A percentile compares a stretch with the other conserved stretches of the same genome.
Evolutionary conservation across 164 flowering plant genomes (phyloP).

Genomic region (Macadamia integrifolia): DNA sequence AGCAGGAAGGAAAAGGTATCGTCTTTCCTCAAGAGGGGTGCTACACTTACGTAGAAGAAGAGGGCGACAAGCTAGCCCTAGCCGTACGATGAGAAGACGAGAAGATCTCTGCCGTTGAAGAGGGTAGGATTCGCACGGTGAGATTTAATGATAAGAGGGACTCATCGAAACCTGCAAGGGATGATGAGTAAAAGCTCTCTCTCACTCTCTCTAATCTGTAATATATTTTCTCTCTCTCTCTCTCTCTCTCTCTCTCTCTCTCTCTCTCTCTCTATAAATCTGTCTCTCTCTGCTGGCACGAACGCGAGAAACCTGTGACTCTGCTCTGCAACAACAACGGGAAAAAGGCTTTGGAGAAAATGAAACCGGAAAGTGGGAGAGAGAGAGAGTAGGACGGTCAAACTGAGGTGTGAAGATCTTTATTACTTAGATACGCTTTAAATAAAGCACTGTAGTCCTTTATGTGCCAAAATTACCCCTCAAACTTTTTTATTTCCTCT

Average conservation of each 20-base stretch:
- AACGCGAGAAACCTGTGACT: no score
- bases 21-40: not conserved
- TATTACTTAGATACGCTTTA: constrained; percentile 12
- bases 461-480: constrained; percentile 1
- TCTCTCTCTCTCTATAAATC: no score
- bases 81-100: constrained; percentile 22
- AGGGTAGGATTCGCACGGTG: not conserved
- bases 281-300: no score
- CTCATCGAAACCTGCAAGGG: constrained; percentile 15
- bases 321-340: constrained; percentile 18
- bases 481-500: not conserved
- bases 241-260: constrained; percentile 1
- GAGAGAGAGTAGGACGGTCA: constrained; percentile 52
- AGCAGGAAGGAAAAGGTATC: not conserved
- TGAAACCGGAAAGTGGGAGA: constrained; percentile 11
- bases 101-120: constrained; percentile 31
- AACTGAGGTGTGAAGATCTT: constrained; percentile 28
- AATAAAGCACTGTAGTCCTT: constrained; percentile 6
- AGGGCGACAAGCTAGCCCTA: constrained; percentile 18
- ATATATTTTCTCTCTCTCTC: not conserved
- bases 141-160: constrained; percentile 4
- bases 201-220: constrained; percentile 1
- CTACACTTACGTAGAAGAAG: constrained; percentile 26
- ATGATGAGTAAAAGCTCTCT: not conserved
- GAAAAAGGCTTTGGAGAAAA: constrained; percentile 1